Percentiles rank a stretch among this genome's conserved stretches.
phyloP scores from a whole-genome alignment of 345 rosid genomes.

The Eucalyptus tenuipes region DNA sequence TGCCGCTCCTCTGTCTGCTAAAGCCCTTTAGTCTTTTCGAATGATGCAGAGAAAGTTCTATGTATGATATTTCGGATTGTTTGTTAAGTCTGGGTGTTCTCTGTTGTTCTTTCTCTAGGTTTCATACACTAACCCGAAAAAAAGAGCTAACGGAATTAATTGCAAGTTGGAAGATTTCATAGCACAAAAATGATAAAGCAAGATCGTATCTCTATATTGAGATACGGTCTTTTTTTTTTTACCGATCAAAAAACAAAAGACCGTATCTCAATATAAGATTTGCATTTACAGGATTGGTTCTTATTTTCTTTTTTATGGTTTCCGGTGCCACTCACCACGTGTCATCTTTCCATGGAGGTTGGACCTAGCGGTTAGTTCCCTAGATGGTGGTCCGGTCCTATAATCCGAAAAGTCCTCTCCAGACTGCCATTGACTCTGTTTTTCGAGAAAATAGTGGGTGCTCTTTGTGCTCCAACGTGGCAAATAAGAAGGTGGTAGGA shows the following conservation, averaged over 20 bases:
- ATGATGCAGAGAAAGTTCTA: neutral
- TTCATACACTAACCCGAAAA: neutral
- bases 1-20: too few relatives aligned
- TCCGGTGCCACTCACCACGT: neutral
- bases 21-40: too few relatives aligned
- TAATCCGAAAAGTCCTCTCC: neutral
- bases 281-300: neutral
- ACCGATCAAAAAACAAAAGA: too few relatives aligned
- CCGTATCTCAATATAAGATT: neutral
- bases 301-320: neutral
- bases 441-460: neutral
- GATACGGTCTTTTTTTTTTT: too few relatives aligned
- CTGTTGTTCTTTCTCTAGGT: neutral
- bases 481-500: too few relatives aligned
- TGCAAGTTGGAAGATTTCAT: neutral
- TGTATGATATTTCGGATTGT: neutral
- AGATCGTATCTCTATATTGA: neutral
- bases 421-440: neutral
- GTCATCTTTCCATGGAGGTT: neutral
- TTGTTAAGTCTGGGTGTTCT: neutral
- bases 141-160: neutral
- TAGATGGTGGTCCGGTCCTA: neutral
- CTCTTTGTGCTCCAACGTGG: too few relatives aligned
- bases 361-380: neutral
- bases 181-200: neutral